Conservation (phyloP, 2,329 filamentous ascomycete genomes). For the Madurella mycetomatis region DNA sequence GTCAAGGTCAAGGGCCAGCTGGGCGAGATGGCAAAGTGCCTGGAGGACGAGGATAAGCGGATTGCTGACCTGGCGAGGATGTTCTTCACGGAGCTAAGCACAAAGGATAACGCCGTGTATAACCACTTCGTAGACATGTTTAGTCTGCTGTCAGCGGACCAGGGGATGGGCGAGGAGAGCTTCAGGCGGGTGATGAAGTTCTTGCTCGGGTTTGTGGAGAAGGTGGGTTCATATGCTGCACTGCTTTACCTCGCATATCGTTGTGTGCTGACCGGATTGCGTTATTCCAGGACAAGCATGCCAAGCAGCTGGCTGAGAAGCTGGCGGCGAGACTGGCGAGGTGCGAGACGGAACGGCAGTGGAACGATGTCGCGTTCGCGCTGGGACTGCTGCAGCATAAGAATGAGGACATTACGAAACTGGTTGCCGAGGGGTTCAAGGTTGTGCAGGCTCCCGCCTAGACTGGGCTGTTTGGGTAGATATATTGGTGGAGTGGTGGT, state of each 20-base stretch:
- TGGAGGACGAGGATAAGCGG: slow-evolving; percentile 91
- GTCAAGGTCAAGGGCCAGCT: slow-evolving; percentile 99
- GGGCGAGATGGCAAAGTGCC: slow-evolving; percentile 97
- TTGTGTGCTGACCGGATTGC: slow-evolving; percentile 15
- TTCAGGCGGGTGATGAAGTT: slow-evolving; percentile 88
- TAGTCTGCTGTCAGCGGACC: slow-evolving; percentile 79
- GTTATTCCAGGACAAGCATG: slow-evolving; percentile 80
- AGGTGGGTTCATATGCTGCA: slow-evolving; percentile 55
- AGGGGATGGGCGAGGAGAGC: slow-evolving; percentile 74
- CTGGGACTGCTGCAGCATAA: slow-evolving; percentile 86
- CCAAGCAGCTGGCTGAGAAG: slow-evolving; percentile 89
- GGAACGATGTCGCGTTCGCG: slow-evolving; percentile 95
- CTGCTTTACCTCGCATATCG: background rate
- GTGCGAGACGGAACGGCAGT: slow-evolving; percentile 90
- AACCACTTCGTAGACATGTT: slow-evolving; percentile 99
- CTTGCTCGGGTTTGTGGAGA: slow-evolving; percentile 92
- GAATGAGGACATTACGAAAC: slow-evolving; percentile 81
- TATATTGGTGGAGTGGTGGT: background rate
- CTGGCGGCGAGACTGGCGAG: slow-evolving; percentile 78
- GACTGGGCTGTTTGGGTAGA: too few relatives aligned
- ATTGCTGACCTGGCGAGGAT: slow-evolving; percentile 92
- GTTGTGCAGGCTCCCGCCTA: slow-evolving; percentile 60
- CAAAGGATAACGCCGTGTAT: slow-evolving; percentile 98
- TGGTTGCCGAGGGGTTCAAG: slow-evolving; percentile 71
- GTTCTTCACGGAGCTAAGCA: slow-evolving; percentile 97